Evolutionary conservation across 805 yeast species (phyloP).

Genomic region (Pichia manshurica): DNA sequence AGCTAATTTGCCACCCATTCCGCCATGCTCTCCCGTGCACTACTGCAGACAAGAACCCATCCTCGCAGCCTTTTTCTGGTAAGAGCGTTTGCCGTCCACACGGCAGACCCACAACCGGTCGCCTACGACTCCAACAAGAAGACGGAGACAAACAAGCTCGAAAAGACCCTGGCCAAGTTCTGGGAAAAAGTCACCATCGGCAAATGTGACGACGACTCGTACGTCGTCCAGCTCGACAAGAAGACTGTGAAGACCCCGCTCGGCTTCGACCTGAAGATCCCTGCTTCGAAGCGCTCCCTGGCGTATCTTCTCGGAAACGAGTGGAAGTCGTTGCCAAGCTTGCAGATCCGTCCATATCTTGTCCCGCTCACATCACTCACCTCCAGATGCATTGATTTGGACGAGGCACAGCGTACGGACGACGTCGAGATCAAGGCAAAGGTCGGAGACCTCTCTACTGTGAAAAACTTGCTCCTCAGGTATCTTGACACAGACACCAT

Average conservation of each 20-base stretch:
- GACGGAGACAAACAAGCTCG: conserved; percentile 63
- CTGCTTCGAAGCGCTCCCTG: conserved; percentile 49
- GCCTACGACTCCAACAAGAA: conserved; percentile 42
- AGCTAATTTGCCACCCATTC: too few relatives aligned
- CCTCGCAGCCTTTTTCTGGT: background rate
- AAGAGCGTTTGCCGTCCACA: conserved; percentile 10
- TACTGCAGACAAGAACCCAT: too few relatives aligned
- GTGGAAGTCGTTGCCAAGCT: conserved; percentile 70
- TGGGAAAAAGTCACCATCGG: conserved; percentile 66
- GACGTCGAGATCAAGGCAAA: conserved; percentile 50
- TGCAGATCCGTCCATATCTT: conserved; percentile 66
- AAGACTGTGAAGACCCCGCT: conserved; percentile 80
- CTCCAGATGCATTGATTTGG: conserved; percentile 80
- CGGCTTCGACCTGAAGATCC: conserved; percentile 66
- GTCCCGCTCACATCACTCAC: conserved; percentile 85
- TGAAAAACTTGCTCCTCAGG: conserved; percentile 58
- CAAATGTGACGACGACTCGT: conserved; percentile 29
- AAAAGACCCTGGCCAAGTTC: conserved; percentile 65
- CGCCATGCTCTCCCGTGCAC: too few relatives aligned
- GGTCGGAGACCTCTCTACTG: conserved; percentile 54
- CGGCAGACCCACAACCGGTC: conserved; percentile 5
- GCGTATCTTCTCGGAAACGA: conserved; percentile 80
- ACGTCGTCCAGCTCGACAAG: conserved; percentile 60
- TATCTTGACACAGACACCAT: conserved; percentile 94
- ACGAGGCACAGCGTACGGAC: conserved; percentile 32